Evolutionary conservation across 192 early-diverging fungal species (phyloP).

Genomic region (Gryganskiella cystojenkinii): DNA sequence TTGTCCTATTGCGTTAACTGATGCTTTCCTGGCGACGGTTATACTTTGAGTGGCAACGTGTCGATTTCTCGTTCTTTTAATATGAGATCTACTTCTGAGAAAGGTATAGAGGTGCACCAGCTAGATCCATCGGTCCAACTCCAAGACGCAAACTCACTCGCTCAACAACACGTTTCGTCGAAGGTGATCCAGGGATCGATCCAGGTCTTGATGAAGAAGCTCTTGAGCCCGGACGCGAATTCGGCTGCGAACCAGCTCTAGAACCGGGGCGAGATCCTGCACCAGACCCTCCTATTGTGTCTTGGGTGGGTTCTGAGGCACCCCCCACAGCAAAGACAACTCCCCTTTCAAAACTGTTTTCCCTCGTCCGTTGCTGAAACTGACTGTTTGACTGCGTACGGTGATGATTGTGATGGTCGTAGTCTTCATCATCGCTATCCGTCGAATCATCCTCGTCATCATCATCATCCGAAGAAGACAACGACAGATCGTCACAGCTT

Average conservation of each 20-base stretch:
- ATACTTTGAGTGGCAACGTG: too few species aligned
- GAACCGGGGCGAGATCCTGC: neutral
- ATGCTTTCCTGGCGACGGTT: too few species aligned
- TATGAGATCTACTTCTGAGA: too few species aligned
- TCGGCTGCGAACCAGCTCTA: neutral
- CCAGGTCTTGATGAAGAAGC: neutral
- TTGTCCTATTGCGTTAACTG: too few species aligned
- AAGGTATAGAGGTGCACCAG: too few species aligned
- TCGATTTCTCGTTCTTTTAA: too few species aligned
- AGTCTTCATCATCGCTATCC: slow-evolving; percentile 45
- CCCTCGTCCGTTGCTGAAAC: slow-evolving; percentile 10
- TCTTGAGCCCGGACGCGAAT: neutral
- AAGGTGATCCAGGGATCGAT: neutral
- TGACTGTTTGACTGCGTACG: neutral
- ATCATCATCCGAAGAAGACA: slow-evolving; percentile 49
- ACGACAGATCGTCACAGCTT: slow-evolving; percentile 42
- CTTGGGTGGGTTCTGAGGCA: too few species aligned
- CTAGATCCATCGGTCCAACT: too few species aligned
- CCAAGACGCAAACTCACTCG: too few species aligned
- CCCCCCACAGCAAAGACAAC: too few species aligned
- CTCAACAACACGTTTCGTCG: too few species aligned
- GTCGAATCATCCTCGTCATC: slow-evolving; percentile 49
- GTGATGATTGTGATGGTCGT: slow-evolving; percentile 3
- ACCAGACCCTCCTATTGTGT: neutral
- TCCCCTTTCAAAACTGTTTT: slow-evolving; percentile 37